phyloP scores from a whole-genome alignment of 139 green algal species.

The Edaphochlamys debaryana region DNA sequence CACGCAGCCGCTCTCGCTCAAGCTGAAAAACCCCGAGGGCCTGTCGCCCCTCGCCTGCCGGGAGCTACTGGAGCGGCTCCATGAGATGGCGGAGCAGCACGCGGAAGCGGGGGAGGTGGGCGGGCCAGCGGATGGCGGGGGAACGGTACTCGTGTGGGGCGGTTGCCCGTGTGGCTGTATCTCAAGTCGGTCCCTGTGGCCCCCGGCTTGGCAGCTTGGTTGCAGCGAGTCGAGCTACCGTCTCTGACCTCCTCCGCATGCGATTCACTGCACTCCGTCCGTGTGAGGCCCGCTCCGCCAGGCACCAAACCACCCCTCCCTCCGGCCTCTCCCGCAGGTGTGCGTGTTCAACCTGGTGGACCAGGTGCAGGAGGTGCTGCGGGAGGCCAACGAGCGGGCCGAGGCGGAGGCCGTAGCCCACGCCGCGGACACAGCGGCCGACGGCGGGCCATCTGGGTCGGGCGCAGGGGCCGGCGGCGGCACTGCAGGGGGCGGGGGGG shows the following conservation, averaged over 20 bases:
- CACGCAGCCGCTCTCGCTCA: constrained; percentile 19
- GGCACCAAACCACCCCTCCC: too few relatives aligned
- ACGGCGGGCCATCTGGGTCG: neutral
- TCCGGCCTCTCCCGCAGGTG: constrained; percentile 26
- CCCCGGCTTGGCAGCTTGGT: neutral
- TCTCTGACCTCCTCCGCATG: too few relatives aligned
- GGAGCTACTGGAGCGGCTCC: constrained; percentile 9
- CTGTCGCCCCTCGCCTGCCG: neutral
- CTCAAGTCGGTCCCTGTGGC: neutral
- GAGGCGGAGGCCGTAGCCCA: neutral
- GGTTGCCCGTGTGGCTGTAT: too few relatives aligned
- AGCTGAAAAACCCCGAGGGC: constrained; percentile 30
- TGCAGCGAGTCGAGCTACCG: too few relatives aligned
- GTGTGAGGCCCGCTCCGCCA: too few relatives aligned
- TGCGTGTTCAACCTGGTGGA: constrained; percentile 46
- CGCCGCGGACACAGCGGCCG: neutral
- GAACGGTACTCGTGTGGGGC: too few relatives aligned
- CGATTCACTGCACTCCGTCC: too few relatives aligned
- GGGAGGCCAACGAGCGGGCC: neutral
- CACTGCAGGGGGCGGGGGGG: too few relatives aligned
- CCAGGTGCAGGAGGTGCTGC: constrained; percentile 15
- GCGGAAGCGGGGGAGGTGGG: constrained; percentile 25
- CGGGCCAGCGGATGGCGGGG: neutral
- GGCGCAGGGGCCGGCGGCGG: neutral
- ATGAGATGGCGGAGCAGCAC: constrained; percentile 11